Conservation (phyloP, 306 rosid species). For the Senna tora region DNA sequence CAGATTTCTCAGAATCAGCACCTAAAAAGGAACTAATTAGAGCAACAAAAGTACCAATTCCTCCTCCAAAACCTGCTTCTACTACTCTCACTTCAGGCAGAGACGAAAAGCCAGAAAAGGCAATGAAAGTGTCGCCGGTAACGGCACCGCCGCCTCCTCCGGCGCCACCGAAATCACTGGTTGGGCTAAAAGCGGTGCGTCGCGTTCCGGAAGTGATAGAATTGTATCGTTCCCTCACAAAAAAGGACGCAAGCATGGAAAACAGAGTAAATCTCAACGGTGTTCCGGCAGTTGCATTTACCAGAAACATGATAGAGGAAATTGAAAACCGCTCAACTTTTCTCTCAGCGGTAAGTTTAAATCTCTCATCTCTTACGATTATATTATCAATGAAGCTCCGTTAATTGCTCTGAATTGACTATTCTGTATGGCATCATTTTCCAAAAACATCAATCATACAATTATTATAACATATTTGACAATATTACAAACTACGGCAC, state of each 20-base stretch:
- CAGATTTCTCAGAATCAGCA: slow-evolving; percentile 46
- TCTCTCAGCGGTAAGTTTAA: slow-evolving; percentile 76
- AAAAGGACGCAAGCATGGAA: slow-evolving; percentile 64
- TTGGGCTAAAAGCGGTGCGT: slow-evolving; percentile 64
- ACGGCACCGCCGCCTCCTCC: slow-evolving; percentile 87
- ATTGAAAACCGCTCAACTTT: slow-evolving; percentile 81
- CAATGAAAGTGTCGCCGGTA: slow-evolving; percentile 41
- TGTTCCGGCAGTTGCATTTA: slow-evolving; percentile 62
- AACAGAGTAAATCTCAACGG: slow-evolving; percentile 55
- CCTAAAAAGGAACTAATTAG: slow-evolving; percentile 48
- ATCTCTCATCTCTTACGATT: background rate
- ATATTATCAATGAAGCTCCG: no score
- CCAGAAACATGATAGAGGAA: slow-evolving; percentile 95
- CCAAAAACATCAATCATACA: no score
- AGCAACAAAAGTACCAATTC: slow-evolving; percentile 44
- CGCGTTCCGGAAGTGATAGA: slow-evolving; percentile 93
- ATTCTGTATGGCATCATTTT: no score
- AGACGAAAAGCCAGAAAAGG: slow-evolving; percentile 48
- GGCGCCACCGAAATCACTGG: slow-evolving; percentile 55
- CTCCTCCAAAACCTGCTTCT: slow-evolving; percentile 60
- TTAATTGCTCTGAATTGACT: no score
- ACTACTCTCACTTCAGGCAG: slow-evolving; percentile 40
- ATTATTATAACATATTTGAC: no score
- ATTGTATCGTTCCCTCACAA: slow-evolving; percentile 79
- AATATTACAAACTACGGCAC: no score